These are phyloP conservation scores for Stephania yunnanensis DNA, from an alignment of 164 flowering plant genomes.

Conservation along the genomic window DNA sequence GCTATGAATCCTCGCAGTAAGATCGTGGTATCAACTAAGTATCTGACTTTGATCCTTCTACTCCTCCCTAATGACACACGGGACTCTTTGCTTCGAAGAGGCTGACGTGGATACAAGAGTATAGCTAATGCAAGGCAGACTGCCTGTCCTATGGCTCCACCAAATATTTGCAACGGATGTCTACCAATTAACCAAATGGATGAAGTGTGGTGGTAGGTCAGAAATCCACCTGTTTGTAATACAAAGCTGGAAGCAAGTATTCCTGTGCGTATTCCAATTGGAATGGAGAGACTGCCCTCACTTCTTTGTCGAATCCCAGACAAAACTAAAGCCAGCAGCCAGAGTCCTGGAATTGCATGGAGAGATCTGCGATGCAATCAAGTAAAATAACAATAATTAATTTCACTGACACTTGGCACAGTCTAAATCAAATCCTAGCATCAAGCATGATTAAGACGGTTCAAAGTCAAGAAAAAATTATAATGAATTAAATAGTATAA, in stretches of 20 bases:
- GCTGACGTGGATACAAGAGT: slow-evolving; percentile 48
- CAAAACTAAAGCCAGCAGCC: slow-evolving; percentile 68
- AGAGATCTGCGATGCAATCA: slow-evolving; percentile 48
- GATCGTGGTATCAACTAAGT: too few relatives aligned
- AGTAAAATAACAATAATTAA: neutral
- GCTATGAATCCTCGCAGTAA: neutral
- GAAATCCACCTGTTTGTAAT: slow-evolving; percentile 53
- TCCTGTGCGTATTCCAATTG: slow-evolving; percentile 82
- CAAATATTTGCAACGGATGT: slow-evolving; percentile 67
- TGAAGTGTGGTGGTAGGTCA: slow-evolving; percentile 34
- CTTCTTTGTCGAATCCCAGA: slow-evolving; percentile 58
- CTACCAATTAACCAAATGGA: slow-evolving; percentile 64
- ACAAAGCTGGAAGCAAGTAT: slow-evolving; percentile 53
- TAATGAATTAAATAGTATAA: neutral
- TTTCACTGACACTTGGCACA: neutral
- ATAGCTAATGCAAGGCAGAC: slow-evolving; percentile 45
- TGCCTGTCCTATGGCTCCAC: slow-evolving; percentile 65
- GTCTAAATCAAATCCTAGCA: neutral
- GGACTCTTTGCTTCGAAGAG: slow-evolving; percentile 18
- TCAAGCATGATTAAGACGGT: too few relatives aligned
- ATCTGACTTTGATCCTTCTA: neutral
- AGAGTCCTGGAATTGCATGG: slow-evolving; percentile 67
- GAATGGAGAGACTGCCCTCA: slow-evolving; percentile 60
- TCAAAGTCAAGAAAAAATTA: too few relatives aligned
- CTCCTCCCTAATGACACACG: slow-evolving; percentile 23